These are phyloP conservation scores for Pisolithus albus DNA, from an alignment of 768 basidiomycete genomes.

Conservation along the genomic window DNA sequence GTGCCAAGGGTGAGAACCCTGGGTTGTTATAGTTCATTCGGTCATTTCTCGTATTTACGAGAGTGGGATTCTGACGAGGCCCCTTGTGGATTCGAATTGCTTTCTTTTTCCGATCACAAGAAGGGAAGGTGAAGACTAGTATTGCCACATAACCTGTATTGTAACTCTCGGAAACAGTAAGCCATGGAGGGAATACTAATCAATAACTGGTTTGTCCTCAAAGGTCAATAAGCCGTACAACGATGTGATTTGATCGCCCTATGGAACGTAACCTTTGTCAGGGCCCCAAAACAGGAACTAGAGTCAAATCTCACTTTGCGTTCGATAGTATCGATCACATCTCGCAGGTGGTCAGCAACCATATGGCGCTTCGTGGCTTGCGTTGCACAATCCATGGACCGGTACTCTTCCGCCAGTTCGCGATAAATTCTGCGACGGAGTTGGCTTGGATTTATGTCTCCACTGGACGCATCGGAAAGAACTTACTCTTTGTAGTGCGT, in stretches of 20 bases:
- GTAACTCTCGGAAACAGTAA: not conserved
- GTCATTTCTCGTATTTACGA: no score
- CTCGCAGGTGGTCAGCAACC: constrained; percentile 82
- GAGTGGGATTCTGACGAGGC: no score
- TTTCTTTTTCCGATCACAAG: not conserved
- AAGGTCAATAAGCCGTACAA: constrained; percentile 79
- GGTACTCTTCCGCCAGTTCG: constrained; percentile 91
- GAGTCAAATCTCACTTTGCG: constrained; percentile 56
- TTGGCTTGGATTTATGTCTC: constrained; percentile 6
- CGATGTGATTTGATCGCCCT: constrained; percentile 94
- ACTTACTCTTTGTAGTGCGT: constrained; percentile 87
- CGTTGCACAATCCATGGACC: constrained; percentile 76
- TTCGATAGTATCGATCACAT: constrained; percentile 89
- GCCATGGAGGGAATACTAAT: not conserved
- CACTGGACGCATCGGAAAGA: constrained; percentile 2
- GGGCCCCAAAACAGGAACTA: constrained; percentile 2
- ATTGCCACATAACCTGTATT: not conserved
- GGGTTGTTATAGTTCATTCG: no score
- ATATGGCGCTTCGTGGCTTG: constrained; percentile 76
- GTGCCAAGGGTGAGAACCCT: no score
- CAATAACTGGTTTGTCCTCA: constrained; percentile 51
- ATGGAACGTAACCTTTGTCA: not conserved
- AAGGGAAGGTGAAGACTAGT: not conserved
- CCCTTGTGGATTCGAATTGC: no score
- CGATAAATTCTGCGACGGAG: constrained; percentile 66